These are phyloP conservation scores for Globisporangium nunn DNA, from an alignment of 352 stramenopile genomes.

Conservation along the genomic window DNA sequence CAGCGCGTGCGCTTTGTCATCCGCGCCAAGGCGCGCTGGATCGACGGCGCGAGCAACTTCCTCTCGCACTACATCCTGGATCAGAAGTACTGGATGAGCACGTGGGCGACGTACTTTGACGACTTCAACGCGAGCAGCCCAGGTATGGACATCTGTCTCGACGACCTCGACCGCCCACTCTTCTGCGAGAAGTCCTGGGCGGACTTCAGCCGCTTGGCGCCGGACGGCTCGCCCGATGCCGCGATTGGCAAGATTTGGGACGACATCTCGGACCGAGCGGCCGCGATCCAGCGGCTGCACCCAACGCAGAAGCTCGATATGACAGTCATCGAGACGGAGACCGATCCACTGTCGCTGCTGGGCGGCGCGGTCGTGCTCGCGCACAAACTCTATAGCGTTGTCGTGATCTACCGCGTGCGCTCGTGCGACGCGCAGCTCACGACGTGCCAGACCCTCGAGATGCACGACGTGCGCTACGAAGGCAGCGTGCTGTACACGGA, in stretches of 20 bases:
- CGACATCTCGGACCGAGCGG: constrained; percentile 23
- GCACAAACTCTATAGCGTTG: constrained; percentile 49
- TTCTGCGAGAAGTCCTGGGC: constrained; percentile 55
- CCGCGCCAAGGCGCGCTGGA: constrained; percentile 41
- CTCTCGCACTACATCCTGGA: constrained; percentile 44
- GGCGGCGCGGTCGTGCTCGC: constrained; percentile 37
- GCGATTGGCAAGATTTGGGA: constrained; percentile 31
- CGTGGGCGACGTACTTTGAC: constrained; percentile 38
- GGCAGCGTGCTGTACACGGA: constrained; percentile 44
- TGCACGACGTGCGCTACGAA: constrained; percentile 43
- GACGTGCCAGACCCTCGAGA: constrained; percentile 19
- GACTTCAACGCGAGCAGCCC: constrained; percentile 20
- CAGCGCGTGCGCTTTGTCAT: constrained; percentile 43
- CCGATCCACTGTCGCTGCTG: constrained; percentile 38
- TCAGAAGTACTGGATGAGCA: constrained; percentile 52
- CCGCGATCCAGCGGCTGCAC: constrained; percentile 21
- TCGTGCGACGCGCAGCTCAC: constrained; percentile 11
- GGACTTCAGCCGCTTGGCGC: constrained; percentile 19
- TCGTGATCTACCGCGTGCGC: constrained; percentile 34
- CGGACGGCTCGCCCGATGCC: constrained; percentile 4
- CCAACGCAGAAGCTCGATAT: constrained; percentile 30
- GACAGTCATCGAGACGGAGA: constrained; percentile 42
- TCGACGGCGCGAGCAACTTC: constrained; percentile 38
- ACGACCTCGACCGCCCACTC: constrained; percentile 42
- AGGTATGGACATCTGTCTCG: constrained; percentile 41